Evolutionary conservation across 2,329 filamentous ascomycete species (phyloP), one percentile per base, ranked within the genome.

Genomic region (Trichoderma harzianum): DNA sequence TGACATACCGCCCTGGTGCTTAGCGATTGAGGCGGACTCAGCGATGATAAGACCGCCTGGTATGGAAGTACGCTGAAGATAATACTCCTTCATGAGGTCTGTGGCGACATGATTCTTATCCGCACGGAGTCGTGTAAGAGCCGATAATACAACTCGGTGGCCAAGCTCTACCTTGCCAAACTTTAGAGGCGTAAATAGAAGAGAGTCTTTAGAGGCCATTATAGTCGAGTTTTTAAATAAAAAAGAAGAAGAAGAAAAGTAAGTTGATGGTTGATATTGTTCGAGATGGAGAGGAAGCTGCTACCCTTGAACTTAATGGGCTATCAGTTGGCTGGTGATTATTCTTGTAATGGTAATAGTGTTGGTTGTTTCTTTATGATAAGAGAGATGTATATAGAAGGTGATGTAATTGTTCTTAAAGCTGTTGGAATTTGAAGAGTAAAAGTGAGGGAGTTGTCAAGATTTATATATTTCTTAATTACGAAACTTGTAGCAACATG

Each of bases 1-100:
- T 6, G 79, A 72, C 28, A 78, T 78, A 0, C 81, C 82, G 12
- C 79, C 80, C 12, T 77, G 79, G 16, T 66, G 58, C 10, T 53
- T 63, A 4, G 79, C 83, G 51, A 76, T 74, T 78, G 85, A 78
- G 82, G 87, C 80, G 2, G 64, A 67, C 24, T 67, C 64, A 16
- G 64, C 6, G 18, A 67, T 67, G 3, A 58, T 58, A 11, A 67
- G 64, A 3, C 64, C 64, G 0, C 64, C 51, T 16, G 32, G 51
- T 8, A 32, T 28, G 1, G 64, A 67, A 16, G 51, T 53, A 8
- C 64, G 47, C 7, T 67, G 64, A 10, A 67, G 51, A 7, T 67
- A 67, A 39, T 58, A 67, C 32, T 58, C 51, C 11, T 67, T 58
- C 64, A 67, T 67, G 1, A 67, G 18, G 26, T 67, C 51, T 10